phyloP scores from a whole-genome alignment of 2,329 filamentous ascomycete species.

The Talaromyces sp. region DNA sequence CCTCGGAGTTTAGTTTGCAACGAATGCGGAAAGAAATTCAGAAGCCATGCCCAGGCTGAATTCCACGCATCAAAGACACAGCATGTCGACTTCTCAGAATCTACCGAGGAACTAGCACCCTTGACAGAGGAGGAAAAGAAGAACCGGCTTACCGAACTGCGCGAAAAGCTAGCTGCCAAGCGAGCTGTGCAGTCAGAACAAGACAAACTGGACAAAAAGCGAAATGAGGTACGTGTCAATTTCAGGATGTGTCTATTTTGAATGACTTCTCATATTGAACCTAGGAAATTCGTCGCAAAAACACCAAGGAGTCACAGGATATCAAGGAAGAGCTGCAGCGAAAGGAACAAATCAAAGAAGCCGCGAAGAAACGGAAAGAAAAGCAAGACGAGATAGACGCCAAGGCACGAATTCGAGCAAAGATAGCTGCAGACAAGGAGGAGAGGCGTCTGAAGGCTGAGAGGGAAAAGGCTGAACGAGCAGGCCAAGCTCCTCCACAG shows the following conservation, averaged over 20 bases:
- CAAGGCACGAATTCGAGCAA: constrained; percentile 82
- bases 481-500: constrained; percentile 58
- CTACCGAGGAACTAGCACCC: constrained; percentile 84
- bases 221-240: constrained; percentile 65
- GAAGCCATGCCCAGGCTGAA: constrained; percentile 72
- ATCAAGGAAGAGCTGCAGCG: constrained; percentile 81
- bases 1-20: constrained; percentile 86
- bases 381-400: constrained; percentile 80
- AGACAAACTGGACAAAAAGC: constrained; percentile 77
- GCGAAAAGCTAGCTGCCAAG: constrained; percentile 67
- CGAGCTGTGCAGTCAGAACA: constrained; percentile 60
- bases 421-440: constrained; percentile 92
- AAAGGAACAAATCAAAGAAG: constrained; percentile 90
- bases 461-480: constrained; percentile 76
- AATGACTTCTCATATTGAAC: not conserved
- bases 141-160: constrained; percentile 69
- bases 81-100: constrained; percentile 88
- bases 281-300: constrained; percentile 70
- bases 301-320: constrained; percentile 82
- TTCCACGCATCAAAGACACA: constrained; percentile 90
- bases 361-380: constrained; percentile 77
- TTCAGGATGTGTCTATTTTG: not conserved
- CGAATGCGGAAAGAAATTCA: constrained; percentile 88
- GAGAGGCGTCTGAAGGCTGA: constrained; percentile 82
- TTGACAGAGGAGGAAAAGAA: constrained; percentile 90